Evolutionary conservation across 495 filamentous ascomycete species (phyloP), one percentile per base, ranked within the genome.

Genomic region (Aspergillus cristatus): DNA sequence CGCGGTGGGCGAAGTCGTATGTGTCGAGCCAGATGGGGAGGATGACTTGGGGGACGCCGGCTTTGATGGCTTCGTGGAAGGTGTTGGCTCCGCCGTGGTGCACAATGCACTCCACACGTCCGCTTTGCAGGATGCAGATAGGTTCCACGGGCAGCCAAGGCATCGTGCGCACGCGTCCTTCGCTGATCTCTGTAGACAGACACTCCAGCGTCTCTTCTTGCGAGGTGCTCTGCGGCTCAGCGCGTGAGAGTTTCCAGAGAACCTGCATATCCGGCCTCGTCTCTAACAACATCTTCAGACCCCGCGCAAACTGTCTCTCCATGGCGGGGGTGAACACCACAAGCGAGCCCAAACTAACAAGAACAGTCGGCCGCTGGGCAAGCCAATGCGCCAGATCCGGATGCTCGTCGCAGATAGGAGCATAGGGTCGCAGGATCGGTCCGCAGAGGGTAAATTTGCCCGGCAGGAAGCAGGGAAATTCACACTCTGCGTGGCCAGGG

Each of bases 21-120:
- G 54, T 58, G 29, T 68, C 65, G n/a, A 59, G 43, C 62, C 64
- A 67, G 6, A 54, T 38, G 7, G 67, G 64, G 6, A 69, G 51
- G 8, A 68, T 45, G 34, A 71, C 38, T 28, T 71, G 65, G 0
- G 65, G 63, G 12, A 67, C 50, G 3, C 59, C 65, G 32, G 57
- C 54, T 28, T 65, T 43, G 14, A 60, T 47, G n/a, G 58, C 53
- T 41, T 68, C 65, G 25, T 63, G 41, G 18, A 61, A 69, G 2
- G 65, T 65, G 34, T 67, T 69, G 7, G 62, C 51, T 6, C 63
- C 67, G 5, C 65, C 65, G 30, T 69, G 67, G 38, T 69, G 64
- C 2, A 71, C 59, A 24, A 58, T 55, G 26, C 60, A 65, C 0
- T 53, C 36, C 3, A 71, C 41, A n/a, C 43, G 43, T 1, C 53